Base-by-base conservation (phyloP, 371 early-diverging fungal genomes). In the Syncephalastrum sp. region DNA sequence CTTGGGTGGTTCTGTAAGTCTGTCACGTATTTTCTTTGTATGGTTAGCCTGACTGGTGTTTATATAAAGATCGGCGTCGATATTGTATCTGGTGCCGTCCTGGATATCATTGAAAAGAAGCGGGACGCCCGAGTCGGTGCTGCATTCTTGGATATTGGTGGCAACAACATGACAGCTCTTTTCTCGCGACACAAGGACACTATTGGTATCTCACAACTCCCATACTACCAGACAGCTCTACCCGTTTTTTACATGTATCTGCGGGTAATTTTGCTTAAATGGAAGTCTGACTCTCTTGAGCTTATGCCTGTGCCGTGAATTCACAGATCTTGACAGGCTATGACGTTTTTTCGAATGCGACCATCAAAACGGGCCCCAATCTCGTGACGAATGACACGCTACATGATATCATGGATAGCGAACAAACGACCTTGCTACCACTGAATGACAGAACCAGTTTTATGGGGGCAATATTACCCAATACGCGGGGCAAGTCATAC, bases 231-330 rank as follows among this genome's bases (percentile, higher is more conserved):
- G 50, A 76, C 79, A 17, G 77, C 69, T 1, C 42, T 81, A 12
- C 77, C 82, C 2, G 72, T 81, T 15, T 63, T 81, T 23, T 76
- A 77, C 21, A 64, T 78, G 50, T 81, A 74, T 44, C 63, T 81
- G 3, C 69, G 67, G 51, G 72, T 63, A 68, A 50, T 27, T n/a
- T 3, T 16, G 2, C 2, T 10, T 8, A 5, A 33, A 2, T 25
- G 17, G 17, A 46, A 23, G 29, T 53, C 25, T 57, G 63, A 1
- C 57, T 64, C 12, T 51, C 48, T 27, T 63, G 49, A 53, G 13
- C n/a, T 13, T 5, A 15, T 21, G 7, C 25, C 27, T 41, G 19
- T 50, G 29, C 19, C 21, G 27, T 27, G 7, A 5, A 27, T 23
- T 51, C 17, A 42, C 43, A 66, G 69, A 29, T 72, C 14, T 12